These are phyloP conservation scores for Phytopythium ostracodes DNA, from an alignment of 352 stramenopile genomes.

Conservation along the genomic window DNA sequence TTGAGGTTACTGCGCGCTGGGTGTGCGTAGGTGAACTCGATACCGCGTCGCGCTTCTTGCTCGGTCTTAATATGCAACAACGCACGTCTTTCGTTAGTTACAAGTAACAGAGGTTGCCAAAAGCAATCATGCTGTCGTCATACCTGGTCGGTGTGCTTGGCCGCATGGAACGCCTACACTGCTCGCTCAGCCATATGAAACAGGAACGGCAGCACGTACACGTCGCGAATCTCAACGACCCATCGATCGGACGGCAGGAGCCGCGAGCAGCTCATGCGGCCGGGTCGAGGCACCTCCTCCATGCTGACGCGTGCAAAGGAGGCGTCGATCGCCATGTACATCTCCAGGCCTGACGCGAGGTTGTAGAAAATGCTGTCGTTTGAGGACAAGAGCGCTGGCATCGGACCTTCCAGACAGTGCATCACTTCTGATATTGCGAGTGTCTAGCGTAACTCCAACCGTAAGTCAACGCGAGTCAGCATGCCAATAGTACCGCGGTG, in stretches of 20 bases:
- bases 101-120: no score
- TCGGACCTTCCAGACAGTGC: background rate
- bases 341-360: background rate
- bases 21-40: conserved; percentile 10
- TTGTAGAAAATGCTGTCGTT: background rate
- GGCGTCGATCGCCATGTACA: background rate
- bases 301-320: background rate
- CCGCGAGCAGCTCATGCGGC: background rate
- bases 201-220: background rate
- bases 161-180: background rate
- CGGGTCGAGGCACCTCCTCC: background rate
- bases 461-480: background rate
- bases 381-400: background rate
- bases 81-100: background rate
- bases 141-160: no score
- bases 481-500: background rate
- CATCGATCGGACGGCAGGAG: background rate
- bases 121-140: no score
- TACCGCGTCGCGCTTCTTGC: background rate
- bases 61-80: background rate
- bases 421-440: background rate
- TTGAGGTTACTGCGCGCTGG: background rate
- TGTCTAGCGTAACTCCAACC: no score
- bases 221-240: background rate
- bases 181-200: background rate